Evolutionary conservation across 495 filamentous ascomycete species (phyloP), one percentile per base, ranked within the genome.

Genomic region (Acidiella bohemica): DNA sequence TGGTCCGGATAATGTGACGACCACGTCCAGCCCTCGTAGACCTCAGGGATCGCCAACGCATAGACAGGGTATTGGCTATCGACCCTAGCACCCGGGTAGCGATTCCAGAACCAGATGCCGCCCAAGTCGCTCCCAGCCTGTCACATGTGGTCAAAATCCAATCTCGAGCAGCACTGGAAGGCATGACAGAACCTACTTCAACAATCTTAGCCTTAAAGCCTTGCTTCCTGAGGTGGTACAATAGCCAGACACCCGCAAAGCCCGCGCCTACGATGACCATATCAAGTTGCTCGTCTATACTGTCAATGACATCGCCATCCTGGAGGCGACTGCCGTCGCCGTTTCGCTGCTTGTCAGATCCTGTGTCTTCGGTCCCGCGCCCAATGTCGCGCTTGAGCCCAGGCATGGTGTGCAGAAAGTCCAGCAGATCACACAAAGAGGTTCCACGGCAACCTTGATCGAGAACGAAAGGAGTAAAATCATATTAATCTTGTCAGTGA

Each of bases 181-280:
- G 32, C 5, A 34, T n/a, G n/a, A n/a, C n/a, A 34, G 3, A 5
- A 18, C 21, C 21, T 14, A 34, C 32, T 19, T 34, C 71, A 22
- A 70, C 47, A 5, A 67, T 58, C 34, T 62, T 61, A 22, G 55
- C 58, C 6, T 59, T 57, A 36, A 65, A 57, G 22, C 67, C 66
- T 13, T 58, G 53, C 21, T 65, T 44, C 5, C 62, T 56, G 2
- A 73, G 51, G 13, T 58, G 49, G 26, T 63, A 57, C 9, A 68
- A 55, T 12, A 54, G 46, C 44, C 62, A 67, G 25, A 69, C 32
- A 0, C 70, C 70, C 6, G 57, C 60, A 26, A 75, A 62, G 1
- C 71, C 71, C 1, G 65, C 68, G 4, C 71, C 71, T 10, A 75
- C 58, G 40, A 72, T 65, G 19, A 73, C 67, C 13, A 41, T 51